Evolutionary conservation across 495 filamentous ascomycete species (phyloP).

Genomic region (Penicillium malachiteum): DNA sequence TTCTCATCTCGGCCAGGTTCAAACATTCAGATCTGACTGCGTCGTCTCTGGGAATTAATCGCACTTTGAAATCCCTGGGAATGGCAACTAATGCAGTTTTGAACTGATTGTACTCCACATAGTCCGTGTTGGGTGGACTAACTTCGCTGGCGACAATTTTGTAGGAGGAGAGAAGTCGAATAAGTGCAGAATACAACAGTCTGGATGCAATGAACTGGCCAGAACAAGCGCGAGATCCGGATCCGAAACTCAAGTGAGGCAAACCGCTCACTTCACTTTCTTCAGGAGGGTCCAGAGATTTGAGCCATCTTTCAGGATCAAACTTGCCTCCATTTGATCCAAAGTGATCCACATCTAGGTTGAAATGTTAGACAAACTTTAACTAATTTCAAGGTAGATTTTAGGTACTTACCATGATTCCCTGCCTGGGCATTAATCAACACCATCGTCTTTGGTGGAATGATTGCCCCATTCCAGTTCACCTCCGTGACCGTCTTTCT

Average conservation of each 20-base stretch:
- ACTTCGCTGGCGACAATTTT: slow-evolving; percentile 50
- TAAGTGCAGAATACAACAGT: slow-evolving; percentile 48
- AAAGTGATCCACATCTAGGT: slow-evolving; percentile 49
- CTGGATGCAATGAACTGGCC: slow-evolving; percentile 51
- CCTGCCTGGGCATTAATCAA: slow-evolving; percentile 58
- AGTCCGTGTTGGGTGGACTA: slow-evolving; percentile 54
- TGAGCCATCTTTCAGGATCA: slow-evolving; percentile 54
- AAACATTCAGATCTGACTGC: slow-evolving; percentile 31
- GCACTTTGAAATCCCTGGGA: slow-evolving; percentile 52
- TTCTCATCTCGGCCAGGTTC: slow-evolving; percentile 35
- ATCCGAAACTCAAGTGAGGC: slow-evolving; percentile 52
- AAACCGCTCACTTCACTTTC: slow-evolving; percentile 39
- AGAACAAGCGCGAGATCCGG: slow-evolving; percentile 53
- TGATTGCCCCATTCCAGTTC: slow-evolving; percentile 54
- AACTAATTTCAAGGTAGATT: not conserved
- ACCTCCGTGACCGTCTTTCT: slow-evolving; percentile 52
- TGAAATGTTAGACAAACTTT: not conserved
- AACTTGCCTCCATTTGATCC: slow-evolving; percentile 49
- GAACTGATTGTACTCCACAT: slow-evolving; percentile 57
- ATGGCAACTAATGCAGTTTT: slow-evolving; percentile 57
- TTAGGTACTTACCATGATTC: slow-evolving; percentile 48
- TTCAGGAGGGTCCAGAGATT: slow-evolving; percentile 30
- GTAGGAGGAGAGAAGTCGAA: slow-evolving; percentile 49
- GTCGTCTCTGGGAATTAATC: slow-evolving; percentile 46
- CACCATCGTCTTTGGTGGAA: slow-evolving; percentile 55